Evolutionary conservation across 768 basidiomycete species (phyloP).

Genomic region (Baorangia bicolor): DNA sequence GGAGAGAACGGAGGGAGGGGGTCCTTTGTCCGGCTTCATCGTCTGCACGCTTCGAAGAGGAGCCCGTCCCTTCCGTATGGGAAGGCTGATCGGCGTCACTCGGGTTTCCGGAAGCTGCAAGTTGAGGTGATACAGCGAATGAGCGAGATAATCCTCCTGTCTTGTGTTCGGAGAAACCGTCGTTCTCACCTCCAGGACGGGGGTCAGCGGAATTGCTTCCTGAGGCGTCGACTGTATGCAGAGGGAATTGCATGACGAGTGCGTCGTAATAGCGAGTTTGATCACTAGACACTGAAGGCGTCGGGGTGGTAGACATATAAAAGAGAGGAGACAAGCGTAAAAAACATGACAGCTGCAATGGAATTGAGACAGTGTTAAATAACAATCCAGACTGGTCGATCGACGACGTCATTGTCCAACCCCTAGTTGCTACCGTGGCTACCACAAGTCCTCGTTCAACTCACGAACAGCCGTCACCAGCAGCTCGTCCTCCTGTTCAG

Average conservation of each 20-base stretch:
- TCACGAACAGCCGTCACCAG: slow-evolving; percentile 26
- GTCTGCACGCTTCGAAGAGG: background rate
- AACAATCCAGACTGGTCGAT: slow-evolving; percentile 9
- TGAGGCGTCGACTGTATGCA: background rate
- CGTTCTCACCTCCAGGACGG: slow-evolving; percentile 3
- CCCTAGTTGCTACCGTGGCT: slow-evolving; percentile 9
- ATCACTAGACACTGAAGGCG: slow-evolving; percentile 31
- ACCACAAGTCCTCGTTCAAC: slow-evolving; percentile 24
- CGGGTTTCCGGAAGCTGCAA: background rate
- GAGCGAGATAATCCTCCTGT: background rate
- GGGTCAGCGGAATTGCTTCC: background rate
- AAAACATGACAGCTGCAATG: background rate
- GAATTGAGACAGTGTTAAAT: slow-evolving; percentile 21
- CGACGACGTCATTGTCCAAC: slow-evolving; percentile 23
- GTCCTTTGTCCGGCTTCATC: background rate
- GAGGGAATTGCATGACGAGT: slow-evolving; percentile 31
- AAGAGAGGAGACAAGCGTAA: background rate
- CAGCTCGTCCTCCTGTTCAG: slow-evolving; percentile 32
- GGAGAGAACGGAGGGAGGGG: slow-evolving; percentile 27
- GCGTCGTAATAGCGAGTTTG: slow-evolving; percentile 47
- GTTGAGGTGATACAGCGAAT: background rate
- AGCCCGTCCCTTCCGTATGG: background rate
- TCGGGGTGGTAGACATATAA: slow-evolving; percentile 16
- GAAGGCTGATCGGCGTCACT: background rate
- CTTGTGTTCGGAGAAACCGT: background rate